phyloP scores from a whole-genome alignment of 148 eudicot species.

The Chenopodium quinoa region DNA sequence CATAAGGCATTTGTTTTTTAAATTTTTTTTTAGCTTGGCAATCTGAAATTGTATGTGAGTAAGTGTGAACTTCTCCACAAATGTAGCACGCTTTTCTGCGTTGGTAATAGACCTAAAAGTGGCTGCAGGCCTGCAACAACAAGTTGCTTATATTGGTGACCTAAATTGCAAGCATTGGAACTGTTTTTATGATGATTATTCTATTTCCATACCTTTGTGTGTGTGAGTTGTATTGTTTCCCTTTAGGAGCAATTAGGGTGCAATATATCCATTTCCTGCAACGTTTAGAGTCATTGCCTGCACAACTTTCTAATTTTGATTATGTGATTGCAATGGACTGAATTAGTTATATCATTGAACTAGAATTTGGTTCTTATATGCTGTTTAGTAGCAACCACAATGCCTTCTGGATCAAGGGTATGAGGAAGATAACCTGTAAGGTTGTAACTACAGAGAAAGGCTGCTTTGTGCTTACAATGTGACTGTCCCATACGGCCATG shows the following conservation, averaged over 20 bases:
- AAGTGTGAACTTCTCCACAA: neutral
- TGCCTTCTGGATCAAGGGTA: neutral
- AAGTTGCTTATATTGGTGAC: no score
- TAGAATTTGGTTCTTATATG: neutral
- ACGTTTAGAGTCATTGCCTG: neutral
- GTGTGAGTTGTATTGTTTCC: neutral
- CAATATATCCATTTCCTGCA: neutral
- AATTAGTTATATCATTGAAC: neutral
- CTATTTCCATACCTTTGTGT: neutral
- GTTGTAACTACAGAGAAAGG: neutral
- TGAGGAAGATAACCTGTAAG: neutral
- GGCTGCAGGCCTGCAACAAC: no score
- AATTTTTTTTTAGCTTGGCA: neutral
- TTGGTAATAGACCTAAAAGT: neutral
- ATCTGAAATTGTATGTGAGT: neutral
- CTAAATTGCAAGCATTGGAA: neutral
- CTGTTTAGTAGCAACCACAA: neutral
- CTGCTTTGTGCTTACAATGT: neutral
- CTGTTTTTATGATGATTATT: no score
- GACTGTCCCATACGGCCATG: neutral
- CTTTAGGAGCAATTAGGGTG: constrained; percentile 1
- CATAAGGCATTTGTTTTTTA: neutral
- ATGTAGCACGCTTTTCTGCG: neutral
- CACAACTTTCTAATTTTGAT: neutral
- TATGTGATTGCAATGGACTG: neutral